phyloP scores from a whole-genome alignment of 2,329 filamentous ascomycete genomes.

The Colletotrichum viniferum region DNA sequence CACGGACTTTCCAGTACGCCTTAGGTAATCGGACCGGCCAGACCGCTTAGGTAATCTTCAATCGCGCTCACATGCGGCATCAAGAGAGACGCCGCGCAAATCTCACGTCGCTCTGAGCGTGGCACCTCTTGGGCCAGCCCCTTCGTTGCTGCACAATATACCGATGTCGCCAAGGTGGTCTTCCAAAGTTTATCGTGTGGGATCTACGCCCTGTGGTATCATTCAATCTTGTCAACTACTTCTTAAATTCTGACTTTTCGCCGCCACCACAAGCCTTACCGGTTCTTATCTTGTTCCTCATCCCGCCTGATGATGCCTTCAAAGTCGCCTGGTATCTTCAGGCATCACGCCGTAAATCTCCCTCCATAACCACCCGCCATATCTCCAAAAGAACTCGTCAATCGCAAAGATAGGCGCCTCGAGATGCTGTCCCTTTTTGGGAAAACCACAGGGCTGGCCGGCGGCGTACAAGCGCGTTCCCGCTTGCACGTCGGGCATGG shows the following conservation, averaged over 20 bases:
- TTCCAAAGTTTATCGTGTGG: neutral
- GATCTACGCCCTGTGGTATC: neutral
- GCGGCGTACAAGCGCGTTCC: neutral
- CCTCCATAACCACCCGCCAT: neutral
- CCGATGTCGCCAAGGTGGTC: neutral
- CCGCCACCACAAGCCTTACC: neutral
- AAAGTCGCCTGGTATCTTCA: neutral
- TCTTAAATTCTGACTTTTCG: neutral
- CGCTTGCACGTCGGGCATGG: constrained; percentile 2
- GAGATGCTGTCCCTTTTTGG: neutral
- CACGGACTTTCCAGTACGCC: neutral
- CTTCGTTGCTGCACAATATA: neutral
- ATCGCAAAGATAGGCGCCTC: neutral
- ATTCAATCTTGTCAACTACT: neutral
- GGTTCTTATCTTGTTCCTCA: neutral
- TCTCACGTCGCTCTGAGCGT: accelerated
- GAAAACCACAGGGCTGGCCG: too few species aligned
- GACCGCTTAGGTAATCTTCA: neutral
- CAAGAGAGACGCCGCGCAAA: neutral
- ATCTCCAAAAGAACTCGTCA: neutral
- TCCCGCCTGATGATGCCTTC: neutral
- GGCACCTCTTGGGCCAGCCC: neutral
- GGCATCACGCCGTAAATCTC: neutral
- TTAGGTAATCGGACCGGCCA: neutral
- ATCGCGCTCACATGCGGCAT: neutral